A percentile compares a stretch with the other conserved stretches of the same genome.
phyloP scores from a whole-genome alignment of 805 yeast species.

The Ogataea saltuana region DNA sequence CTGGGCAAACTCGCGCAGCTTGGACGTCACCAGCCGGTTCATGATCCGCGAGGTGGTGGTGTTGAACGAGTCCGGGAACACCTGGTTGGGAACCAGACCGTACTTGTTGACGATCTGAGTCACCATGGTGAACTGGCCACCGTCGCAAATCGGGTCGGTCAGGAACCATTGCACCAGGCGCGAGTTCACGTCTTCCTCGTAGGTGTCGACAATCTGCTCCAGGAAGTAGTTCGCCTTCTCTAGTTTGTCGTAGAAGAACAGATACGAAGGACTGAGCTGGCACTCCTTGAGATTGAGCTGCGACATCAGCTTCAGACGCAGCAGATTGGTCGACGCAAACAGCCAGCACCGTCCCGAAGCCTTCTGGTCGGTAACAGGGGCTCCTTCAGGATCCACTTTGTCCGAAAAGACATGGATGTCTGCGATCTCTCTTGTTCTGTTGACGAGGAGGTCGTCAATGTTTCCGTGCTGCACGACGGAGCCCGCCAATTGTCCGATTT shows the following conservation, averaged over 20 bases:
- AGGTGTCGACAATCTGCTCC: conserved; percentile 73
- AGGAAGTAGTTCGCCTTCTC: conserved; percentile 82
- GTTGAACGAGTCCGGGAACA: conserved; percentile 67
- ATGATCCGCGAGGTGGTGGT: conserved; percentile 52
- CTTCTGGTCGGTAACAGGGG: conserved; percentile 73
- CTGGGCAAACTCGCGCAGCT: conserved; percentile 78
- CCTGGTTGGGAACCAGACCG: conserved; percentile 74
- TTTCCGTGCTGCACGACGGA: conserved; percentile 37
- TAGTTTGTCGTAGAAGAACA: conserved; percentile 82
- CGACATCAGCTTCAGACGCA: conserved; percentile 63
- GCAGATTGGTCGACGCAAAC: conserved; percentile 76
- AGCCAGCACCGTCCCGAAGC: conserved; percentile 87
- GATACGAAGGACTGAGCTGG: conserved; percentile 75
- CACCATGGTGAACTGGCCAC: conserved; percentile 89
- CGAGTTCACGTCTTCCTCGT: conserved; percentile 64
- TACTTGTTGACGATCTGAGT: conserved; percentile 75
- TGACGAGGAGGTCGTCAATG: conserved; percentile 42
- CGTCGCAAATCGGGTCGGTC: conserved; percentile 70
- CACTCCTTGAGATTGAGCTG: conserved; percentile 64
- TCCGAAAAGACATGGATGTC: conserved; percentile 42
- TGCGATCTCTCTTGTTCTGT: conserved; percentile 34
- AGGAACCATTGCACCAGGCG: conserved; percentile 68
- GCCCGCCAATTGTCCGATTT: conserved; percentile 34
- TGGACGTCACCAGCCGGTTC: conserved; percentile 64
- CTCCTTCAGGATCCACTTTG: conserved; percentile 49